A percentile compares a stretch with the other conserved stretches of the same genome.
These are phyloP conservation scores for Dacryopinax primogenitus DNA, from an alignment of 768 basidiomycete genomes.

Conservation along the genomic window DNA sequence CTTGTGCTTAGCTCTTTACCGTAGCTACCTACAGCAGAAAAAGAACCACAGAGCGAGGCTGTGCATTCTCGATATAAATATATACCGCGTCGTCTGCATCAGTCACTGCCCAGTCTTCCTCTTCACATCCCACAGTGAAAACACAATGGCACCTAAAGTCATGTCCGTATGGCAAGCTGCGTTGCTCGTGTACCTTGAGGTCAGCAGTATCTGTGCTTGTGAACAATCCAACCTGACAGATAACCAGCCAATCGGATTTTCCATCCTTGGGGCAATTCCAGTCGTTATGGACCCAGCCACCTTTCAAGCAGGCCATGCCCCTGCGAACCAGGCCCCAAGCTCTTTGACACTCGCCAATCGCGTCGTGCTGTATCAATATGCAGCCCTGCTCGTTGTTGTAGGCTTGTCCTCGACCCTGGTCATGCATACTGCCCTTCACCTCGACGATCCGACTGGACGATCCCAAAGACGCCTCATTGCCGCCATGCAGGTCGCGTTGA, in stretches of 20 bases:
- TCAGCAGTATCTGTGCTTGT: neutral
- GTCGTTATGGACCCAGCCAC: neutral
- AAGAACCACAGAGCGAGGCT: too few species aligned
- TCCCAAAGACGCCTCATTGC: neutral
- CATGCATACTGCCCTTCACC: neutral
- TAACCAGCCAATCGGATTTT: neutral
- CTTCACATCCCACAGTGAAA: too few species aligned
- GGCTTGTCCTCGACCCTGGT: neutral
- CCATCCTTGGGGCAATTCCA: neutral
- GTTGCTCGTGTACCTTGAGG: slow-evolving; percentile 5
- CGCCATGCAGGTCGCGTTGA: neutral
- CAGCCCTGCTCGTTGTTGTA: neutral
- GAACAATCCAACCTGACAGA: neutral
- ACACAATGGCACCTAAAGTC: neutral
- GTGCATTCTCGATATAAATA: neutral
- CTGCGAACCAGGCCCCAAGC: neutral
- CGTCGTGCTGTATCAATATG: neutral
- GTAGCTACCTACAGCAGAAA: neutral
- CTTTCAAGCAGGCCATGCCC: neutral
- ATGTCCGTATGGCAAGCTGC: neutral
- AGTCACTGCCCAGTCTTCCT: too few species aligned
- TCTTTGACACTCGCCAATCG: neutral
- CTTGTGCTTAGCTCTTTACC: neutral
- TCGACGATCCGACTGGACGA: slow-evolving; percentile 7
- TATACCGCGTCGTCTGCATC: neutral